phyloP scores from a whole-genome alignment of 345 rosid species.

The Lepidium sativum region DNA sequence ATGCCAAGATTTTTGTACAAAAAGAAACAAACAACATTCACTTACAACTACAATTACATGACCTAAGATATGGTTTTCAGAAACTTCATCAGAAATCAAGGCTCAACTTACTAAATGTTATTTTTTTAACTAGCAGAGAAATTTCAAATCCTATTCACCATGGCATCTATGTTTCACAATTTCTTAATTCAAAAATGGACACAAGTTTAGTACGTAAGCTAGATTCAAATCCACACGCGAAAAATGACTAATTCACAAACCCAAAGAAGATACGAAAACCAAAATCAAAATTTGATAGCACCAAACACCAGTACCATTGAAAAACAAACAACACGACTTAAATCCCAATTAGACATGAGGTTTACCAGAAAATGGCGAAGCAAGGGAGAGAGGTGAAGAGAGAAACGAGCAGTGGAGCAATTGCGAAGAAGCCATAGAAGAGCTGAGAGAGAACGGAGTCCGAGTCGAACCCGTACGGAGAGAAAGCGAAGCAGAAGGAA shows the following conservation, averaged over 20 bases:
- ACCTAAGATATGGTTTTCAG: background rate
- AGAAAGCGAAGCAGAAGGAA: conserved; percentile 55
- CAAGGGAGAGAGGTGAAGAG: conserved; percentile 33
- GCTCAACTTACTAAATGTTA: background rate
- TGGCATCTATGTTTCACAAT: background rate
- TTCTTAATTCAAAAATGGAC: background rate
- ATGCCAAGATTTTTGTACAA: background rate
- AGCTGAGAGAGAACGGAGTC: conserved; percentile 25
- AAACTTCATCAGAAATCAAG: no score
- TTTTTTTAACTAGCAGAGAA: background rate
- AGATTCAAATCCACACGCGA: background rate
- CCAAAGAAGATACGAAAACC: background rate
- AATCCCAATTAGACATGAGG: background rate
- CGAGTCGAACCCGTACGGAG: conserved; percentile 32
- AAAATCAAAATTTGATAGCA: background rate
- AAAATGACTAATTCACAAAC: background rate
- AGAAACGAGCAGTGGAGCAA: conserved; percentile 59
- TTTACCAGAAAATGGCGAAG: conserved; percentile 56
- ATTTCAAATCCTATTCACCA: background rate
- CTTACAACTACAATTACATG: background rate
- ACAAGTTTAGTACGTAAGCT: no score
- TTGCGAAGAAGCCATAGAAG: conserved; percentile 29
- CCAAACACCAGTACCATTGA: background rate
- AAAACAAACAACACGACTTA: background rate
- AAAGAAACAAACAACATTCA: background rate